phyloP scores from a whole-genome alignment of 2,329 filamentous ascomycete species.

The Phialemoniopsis sp. region DNA sequence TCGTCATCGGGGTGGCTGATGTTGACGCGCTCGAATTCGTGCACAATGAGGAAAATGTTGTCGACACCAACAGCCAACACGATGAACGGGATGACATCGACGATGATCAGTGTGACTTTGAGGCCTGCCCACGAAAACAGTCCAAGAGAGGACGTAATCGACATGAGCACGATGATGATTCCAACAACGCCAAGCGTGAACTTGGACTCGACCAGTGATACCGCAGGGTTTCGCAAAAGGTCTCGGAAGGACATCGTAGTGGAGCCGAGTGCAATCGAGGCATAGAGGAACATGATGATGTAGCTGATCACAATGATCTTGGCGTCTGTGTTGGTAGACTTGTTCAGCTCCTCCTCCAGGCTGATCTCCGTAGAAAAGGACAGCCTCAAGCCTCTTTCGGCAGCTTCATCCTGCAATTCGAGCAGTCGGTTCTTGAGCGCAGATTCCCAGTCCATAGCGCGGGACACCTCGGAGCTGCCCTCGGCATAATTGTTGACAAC shows the following conservation, averaged over 20 bases:
- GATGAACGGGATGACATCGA: slow-evolving; percentile 96
- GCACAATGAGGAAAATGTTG: slow-evolving; percentile 98
- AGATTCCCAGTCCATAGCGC: slow-evolving; percentile 86
- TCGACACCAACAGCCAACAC: slow-evolving; percentile 95
- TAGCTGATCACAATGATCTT: slow-evolving; percentile 97
- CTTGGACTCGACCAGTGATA: slow-evolving; percentile 90
- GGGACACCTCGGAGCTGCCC: slow-evolving; percentile 63
- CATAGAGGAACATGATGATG: slow-evolving; percentile 97
- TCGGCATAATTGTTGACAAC: slow-evolving; percentile 84
- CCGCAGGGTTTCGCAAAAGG: slow-evolving; percentile 75
- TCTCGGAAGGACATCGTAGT: slow-evolving; percentile 76
- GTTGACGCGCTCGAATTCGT: slow-evolving; percentile 96
- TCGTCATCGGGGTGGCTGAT: slow-evolving; percentile 83
- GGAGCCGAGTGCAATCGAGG: slow-evolving; percentile 86
- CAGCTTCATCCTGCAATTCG: slow-evolving; percentile 76
- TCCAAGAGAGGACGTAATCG: slow-evolving; percentile 90
- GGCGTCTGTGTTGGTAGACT: slow-evolving; percentile 96
- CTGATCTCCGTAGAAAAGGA: slow-evolving; percentile 97
- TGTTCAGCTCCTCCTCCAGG: slow-evolving; percentile 92
- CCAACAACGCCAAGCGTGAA: slow-evolving; percentile 93
- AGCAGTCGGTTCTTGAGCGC: slow-evolving; percentile 71
- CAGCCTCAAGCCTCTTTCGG: slow-evolving; percentile 71
- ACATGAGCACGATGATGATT: slow-evolving; percentile 95
- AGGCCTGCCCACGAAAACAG: slow-evolving; percentile 89
- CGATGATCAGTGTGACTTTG: slow-evolving; percentile 95